Evolutionary conservation across 495 filamentous ascomycete species (phyloP).

Genomic region (Tetracladium setigerum): DNA sequence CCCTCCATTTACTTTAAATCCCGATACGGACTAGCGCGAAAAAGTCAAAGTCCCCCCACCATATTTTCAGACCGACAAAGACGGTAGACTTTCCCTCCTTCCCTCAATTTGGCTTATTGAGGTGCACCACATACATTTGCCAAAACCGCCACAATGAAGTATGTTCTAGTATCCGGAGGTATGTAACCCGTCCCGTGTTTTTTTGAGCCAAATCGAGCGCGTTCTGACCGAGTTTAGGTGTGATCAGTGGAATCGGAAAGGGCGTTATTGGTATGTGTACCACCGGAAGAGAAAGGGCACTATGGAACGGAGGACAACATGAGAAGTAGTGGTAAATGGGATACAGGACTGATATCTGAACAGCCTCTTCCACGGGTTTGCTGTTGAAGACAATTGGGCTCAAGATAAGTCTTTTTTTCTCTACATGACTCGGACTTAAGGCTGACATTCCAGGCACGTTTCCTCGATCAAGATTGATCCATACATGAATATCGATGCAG

Average conservation of each 20-base stretch:
- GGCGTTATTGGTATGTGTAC: conserved; percentile 60
- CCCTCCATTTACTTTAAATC: too few relatives aligned
- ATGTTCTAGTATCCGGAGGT: conserved; percentile 76
- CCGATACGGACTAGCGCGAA: too few relatives aligned
- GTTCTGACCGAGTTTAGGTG: conserved; percentile 38
- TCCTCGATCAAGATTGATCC: conserved; percentile 72
- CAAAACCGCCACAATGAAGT: conserved; percentile 58
- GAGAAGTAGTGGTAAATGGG: neutral
- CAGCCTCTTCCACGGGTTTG: conserved; percentile 63
- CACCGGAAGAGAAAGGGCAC: conserved; percentile 16
- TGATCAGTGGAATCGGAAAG: conserved; percentile 77
- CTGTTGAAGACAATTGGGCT: conserved; percentile 80
- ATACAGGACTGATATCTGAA: conserved; percentile 12
- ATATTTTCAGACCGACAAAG: too few relatives aligned
- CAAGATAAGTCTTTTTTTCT: conserved; percentile 21
- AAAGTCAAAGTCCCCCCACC: too few relatives aligned
- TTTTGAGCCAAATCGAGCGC: neutral
- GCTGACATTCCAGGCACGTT: conserved; percentile 10
- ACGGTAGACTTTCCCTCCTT: neutral
- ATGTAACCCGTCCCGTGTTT: conserved; percentile 2
- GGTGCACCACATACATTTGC: conserved; percentile 9
- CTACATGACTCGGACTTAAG: conserved; percentile 39
- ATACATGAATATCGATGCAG: conserved; percentile 82
- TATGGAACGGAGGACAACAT: too few relatives aligned
- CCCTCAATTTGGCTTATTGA: neutral